Evolutionary conservation across 1,284 basidiomycete genomes (phyloP).

Genomic region (Pyrrhoderma noxium): DNA sequence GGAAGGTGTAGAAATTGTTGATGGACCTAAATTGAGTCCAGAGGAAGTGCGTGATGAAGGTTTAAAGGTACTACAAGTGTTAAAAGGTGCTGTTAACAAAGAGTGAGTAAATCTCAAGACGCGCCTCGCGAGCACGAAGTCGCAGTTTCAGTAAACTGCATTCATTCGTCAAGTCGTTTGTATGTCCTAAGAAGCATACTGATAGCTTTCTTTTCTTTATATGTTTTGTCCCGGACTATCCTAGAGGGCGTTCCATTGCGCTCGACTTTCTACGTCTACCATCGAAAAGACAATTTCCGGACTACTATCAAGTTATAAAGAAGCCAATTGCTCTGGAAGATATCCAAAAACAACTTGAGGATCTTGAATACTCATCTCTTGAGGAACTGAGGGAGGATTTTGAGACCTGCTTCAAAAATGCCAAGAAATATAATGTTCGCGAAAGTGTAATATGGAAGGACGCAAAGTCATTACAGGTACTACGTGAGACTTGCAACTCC

Average conservation of each 20-base stretch:
- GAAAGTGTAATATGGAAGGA: slow-evolving; percentile 82
- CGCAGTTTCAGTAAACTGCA: slow-evolving; percentile 22
- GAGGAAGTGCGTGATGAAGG: slow-evolving; percentile 52
- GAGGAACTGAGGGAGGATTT: slow-evolving; percentile 75
- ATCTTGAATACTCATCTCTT: slow-evolving; percentile 55
- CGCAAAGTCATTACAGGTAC: slow-evolving; percentile 61
- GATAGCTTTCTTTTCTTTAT: slow-evolving; percentile 17
- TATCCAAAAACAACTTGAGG: slow-evolving; percentile 73
- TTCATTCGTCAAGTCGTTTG: slow-evolving; percentile 19
- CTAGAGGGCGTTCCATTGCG: slow-evolving; percentile 59
- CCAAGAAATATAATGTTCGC: slow-evolving; percentile 83
- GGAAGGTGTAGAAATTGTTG: slow-evolving; percentile 18
- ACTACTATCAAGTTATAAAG: slow-evolving; percentile 77
- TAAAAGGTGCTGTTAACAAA: slow-evolving; percentile 75
- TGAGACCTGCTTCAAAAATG: slow-evolving; percentile 85
- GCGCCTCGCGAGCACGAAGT: slow-evolving; percentile 27
- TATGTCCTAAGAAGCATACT: slow-evolving; percentile 10
- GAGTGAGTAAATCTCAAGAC: slow-evolving; percentile 56
- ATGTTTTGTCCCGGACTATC: slow-evolving; percentile 4
- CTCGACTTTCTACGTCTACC: slow-evolving; percentile 74
- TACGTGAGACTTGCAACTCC: slow-evolving; percentile 20
- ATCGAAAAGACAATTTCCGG: slow-evolving; percentile 74
- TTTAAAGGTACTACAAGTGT: slow-evolving; percentile 58
- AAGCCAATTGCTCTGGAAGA: slow-evolving; percentile 81
- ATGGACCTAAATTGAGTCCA: slow-evolving; percentile 28